Evolutionary conservation across 257 asterid genomes (phyloP).

Genomic region (Mitragyna speciosa): DNA sequence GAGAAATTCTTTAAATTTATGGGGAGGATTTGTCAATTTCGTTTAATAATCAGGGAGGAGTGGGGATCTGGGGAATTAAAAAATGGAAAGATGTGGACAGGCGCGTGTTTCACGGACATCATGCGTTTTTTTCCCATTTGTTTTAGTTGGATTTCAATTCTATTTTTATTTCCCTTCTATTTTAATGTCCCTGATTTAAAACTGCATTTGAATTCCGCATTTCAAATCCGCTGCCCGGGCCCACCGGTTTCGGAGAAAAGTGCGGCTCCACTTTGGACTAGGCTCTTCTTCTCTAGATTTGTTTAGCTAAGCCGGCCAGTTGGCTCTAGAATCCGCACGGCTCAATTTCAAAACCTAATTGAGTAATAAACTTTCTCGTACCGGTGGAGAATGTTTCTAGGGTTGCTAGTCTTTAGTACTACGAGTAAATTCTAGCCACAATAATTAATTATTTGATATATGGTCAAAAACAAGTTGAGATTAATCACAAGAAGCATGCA

Average conservation of each 20-base stretch:
- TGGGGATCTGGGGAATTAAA: too few species aligned
- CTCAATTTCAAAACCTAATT: neutral
- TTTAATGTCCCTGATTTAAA: constrained; percentile 16
- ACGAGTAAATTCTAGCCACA: too few species aligned
- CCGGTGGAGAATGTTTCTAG: too few species aligned
- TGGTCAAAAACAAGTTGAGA: too few species aligned
- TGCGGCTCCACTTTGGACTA: constrained; percentile 14
- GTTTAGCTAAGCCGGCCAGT: neutral
- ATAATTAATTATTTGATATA: too few species aligned
- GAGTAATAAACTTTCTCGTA: too few species aligned
- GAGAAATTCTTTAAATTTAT: neutral
- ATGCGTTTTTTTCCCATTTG: constrained; percentile 20
- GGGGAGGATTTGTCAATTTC: neutral
- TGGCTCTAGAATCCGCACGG: neutral
- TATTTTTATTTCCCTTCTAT: constrained; percentile 18
- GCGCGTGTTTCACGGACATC: constrained; percentile 46
- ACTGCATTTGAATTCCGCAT: constrained; percentile 31
- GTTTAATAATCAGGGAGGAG: neutral
- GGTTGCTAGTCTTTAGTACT: too few species aligned
- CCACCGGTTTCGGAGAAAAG: constrained; percentile 22
- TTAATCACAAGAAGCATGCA: too few species aligned
- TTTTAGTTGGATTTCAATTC: constrained; percentile 21
- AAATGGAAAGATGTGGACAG: constrained; percentile 25
- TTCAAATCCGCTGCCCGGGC: constrained; percentile 35
- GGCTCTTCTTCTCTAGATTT: neutral